Percentiles rank a stretch among this genome's conserved stretches.
Conservation (phyloP, 345 rosid species). For the Citrus sp. region DNA sequence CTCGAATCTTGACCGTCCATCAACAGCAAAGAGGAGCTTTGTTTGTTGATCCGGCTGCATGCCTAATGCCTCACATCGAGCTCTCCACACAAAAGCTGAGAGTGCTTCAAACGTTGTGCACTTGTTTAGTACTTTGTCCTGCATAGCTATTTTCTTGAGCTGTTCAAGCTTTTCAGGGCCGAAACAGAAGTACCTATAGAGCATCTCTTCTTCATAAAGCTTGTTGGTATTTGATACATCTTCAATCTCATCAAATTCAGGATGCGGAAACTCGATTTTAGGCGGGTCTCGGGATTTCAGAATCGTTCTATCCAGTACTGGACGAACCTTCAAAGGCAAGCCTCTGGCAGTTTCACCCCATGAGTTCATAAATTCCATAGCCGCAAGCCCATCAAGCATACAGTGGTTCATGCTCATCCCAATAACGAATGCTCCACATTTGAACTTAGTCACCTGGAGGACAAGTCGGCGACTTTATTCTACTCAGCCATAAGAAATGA, state of each 20-base stretch:
- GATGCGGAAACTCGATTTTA: conserved; percentile 49
- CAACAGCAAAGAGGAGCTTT: conserved; percentile 83
- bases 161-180: conserved; percentile 52
- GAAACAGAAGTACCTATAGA: conserved; percentile 64
- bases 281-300: conserved; percentile 62
- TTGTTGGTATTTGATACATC: conserved; percentile 57
- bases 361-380: conserved; percentile 84
- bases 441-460: conserved; percentile 73
- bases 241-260: conserved; percentile 65
- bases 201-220: conserved; percentile 62
- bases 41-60: conserved; percentile 65
- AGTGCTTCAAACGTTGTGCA: conserved; percentile 78
- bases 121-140: conserved; percentile 39
- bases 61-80: conserved; percentile 58
- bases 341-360: conserved; percentile 83
- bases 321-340: conserved; percentile 60
- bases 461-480: background rate
- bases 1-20: conserved; percentile 63
- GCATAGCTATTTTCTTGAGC: conserved; percentile 48
- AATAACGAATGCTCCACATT: conserved; percentile 73
- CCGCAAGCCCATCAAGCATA: conserved; percentile 77
- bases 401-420: conserved; percentile 84
- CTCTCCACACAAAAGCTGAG: conserved; percentile 76
- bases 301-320: conserved; percentile 54
- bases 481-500: background rate